These are phyloP conservation scores for Rhamnella rubrinervis DNA, from an alignment of 331 rosid species.

Conservation along the genomic window DNA sequence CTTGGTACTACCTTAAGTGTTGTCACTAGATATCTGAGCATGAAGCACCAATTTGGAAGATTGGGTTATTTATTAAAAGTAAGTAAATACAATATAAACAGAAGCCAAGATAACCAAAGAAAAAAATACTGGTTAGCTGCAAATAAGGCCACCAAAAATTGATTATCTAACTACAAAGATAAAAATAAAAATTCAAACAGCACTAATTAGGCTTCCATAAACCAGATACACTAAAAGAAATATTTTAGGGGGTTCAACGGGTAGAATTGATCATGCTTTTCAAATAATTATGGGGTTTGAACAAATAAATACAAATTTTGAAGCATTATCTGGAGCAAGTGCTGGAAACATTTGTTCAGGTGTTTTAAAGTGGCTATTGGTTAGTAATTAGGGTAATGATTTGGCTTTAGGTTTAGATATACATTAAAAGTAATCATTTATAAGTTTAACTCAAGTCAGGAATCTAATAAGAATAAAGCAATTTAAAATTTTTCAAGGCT, in stretches of 20 bases:
- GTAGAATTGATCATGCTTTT: no score
- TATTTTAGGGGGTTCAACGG: no score
- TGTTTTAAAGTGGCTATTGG: background rate
- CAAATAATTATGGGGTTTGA: no score
- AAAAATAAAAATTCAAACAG: no score
- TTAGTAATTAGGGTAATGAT: background rate
- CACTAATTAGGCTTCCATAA: no score
- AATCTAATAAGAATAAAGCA: no score
- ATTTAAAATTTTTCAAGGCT: background rate
- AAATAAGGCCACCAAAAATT: background rate
- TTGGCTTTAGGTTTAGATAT: no score
- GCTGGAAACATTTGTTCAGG: background rate
- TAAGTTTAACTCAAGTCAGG: no score
- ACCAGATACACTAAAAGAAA: no score
- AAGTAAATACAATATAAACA: background rate
- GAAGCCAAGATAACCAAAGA: background rate
- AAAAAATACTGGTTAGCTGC: background rate
- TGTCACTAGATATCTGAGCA: constrained; percentile 81
- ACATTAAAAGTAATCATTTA: no score
- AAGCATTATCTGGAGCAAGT: background rate
- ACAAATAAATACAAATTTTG: no score
- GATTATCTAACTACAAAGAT: background rate
- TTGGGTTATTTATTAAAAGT: background rate
- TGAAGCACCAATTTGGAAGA: constrained; percentile 14
- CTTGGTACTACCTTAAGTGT: constrained; percentile 90